These are phyloP conservation scores for Botryotinia convoluta DNA, from an alignment of 2,329 filamentous ascomycete genomes.

Conservation along the genomic window DNA sequence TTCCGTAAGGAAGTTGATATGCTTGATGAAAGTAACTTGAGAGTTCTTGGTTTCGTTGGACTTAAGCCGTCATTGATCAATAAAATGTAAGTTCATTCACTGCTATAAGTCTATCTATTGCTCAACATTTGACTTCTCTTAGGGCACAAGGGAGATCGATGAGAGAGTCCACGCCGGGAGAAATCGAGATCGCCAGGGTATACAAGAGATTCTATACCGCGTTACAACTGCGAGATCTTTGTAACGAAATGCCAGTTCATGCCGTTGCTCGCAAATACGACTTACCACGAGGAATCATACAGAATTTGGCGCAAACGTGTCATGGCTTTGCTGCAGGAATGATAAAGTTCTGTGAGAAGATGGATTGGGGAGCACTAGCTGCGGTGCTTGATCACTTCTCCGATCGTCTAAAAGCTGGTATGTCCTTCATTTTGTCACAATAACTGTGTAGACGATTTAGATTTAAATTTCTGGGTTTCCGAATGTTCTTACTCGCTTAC, in stretches of 20 bases:
- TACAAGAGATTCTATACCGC: constrained; percentile 73
- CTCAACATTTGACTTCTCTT: not conserved
- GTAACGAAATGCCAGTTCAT: constrained; percentile 72
- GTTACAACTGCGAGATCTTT: constrained; percentile 74
- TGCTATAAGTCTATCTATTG: not conserved
- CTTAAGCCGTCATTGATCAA: constrained; percentile 66
- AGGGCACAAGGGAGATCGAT: constrained; percentile 66
- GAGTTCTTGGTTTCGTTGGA: constrained; percentile 66
- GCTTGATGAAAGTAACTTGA: constrained; percentile 68
- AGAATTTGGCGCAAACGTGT: constrained; percentile 70
- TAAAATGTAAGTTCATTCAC: constrained; percentile 54
- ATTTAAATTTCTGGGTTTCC: not conserved
- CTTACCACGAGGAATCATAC: constrained; percentile 66
- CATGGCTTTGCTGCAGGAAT: constrained; percentile 77
- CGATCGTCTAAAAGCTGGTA: constrained; percentile 63
- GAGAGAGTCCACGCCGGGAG: constrained; percentile 59
- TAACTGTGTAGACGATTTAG: not conserved
- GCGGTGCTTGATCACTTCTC: constrained; percentile 73
- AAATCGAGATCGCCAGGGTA: constrained; percentile 59
- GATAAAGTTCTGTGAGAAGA: constrained; percentile 74
- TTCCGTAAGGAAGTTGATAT: constrained; percentile 69
- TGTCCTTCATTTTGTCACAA: constrained; percentile 4
- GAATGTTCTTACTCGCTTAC: not conserved
- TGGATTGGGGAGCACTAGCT: constrained; percentile 72
- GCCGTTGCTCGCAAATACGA: constrained; percentile 68